Evolutionary conservation across 768 basidiomycete genomes (phyloP).

Genomic region (Kwoniella europaea): DNA sequence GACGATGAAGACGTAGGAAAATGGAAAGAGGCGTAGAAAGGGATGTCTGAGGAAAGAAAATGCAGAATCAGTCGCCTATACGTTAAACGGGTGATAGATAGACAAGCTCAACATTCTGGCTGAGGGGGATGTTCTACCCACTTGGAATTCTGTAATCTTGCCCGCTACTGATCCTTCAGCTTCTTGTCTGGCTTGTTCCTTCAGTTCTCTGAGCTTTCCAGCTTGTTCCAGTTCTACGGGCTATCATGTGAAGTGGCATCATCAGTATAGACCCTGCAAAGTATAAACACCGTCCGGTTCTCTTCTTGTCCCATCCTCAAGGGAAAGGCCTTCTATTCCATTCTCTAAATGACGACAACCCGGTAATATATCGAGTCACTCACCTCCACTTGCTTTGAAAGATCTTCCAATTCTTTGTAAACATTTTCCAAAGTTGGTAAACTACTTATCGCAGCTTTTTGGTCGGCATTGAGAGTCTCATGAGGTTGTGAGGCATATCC

Average conservation of each 20-base stretch:
- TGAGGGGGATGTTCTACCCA: constrained; percentile 8
- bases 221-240: constrained; percentile 44
- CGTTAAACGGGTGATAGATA: too few relatives aligned
- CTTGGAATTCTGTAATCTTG: constrained; percentile 31
- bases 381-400: constrained; percentile 84
- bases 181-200: constrained; percentile 24
- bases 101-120: too few relatives aligned
- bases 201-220: constrained; percentile 40
- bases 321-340: not conserved
- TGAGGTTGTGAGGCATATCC: constrained; percentile 70
- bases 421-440: constrained; percentile 77
- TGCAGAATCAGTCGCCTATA: not conserved
- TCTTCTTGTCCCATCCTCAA: not conserved
- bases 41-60: constrained; percentile 5
- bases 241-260: constrained; percentile 13
- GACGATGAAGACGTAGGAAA: constrained; percentile 45
- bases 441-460: constrained; percentile 72
- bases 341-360: not conserved
- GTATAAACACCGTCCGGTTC: too few relatives aligned
- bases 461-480: constrained; percentile 84
- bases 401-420: constrained; percentile 79
- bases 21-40: constrained; percentile 34
- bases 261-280: not conserved
- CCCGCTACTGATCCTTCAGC: constrained; percentile 12
- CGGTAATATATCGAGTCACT: constrained; percentile 27